These are phyloP conservation scores for Ustilago loliicola DNA, from an alignment of 1,284 basidiomycete species.

Conservation along the genomic window DNA sequence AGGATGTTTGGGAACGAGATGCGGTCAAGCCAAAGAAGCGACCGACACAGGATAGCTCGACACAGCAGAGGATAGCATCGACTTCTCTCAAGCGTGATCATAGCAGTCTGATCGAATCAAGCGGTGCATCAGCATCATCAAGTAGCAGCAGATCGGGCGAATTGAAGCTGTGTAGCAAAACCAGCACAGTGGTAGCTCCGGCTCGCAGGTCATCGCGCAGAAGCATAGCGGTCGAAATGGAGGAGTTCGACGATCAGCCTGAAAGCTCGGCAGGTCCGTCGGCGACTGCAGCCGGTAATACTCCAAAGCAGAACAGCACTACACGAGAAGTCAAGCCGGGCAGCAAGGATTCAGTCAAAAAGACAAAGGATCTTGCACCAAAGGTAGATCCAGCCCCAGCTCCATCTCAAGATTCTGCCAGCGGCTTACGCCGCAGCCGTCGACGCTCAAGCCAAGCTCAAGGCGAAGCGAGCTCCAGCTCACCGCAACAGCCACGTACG, in stretches of 20 bases:
- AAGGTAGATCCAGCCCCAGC: background rate
- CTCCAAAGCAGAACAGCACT: background rate
- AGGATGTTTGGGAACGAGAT: slow-evolving; percentile 15
- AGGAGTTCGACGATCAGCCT: slow-evolving; percentile 33
- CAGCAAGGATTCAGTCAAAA: slow-evolving; percentile 7
- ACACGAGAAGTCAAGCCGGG: background rate
- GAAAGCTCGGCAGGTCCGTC: background rate
- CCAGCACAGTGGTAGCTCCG: slow-evolving; percentile 12
- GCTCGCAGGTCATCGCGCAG: slow-evolving; percentile 32
- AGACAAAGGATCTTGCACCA: slow-evolving; percentile 3
- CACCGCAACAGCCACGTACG: background rate
- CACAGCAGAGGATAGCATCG: background rate
- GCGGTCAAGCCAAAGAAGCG: slow-evolving; percentile 17
- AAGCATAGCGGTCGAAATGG: slow-evolving; percentile 37
- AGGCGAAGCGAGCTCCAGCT: slow-evolving; percentile 1
- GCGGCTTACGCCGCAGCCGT: slow-evolving; percentile 30
- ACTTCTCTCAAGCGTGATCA: background rate
- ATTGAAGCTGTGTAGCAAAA: slow-evolving; percentile 17
- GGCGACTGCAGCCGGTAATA: background rate
- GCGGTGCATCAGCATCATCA: background rate
- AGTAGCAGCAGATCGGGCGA: slow-evolving; percentile 7
- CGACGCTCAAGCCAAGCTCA: slow-evolving; percentile 38
- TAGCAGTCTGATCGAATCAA: background rate
- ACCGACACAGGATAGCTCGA: background rate
- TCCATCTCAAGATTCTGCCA: slow-evolving; percentile 7